Evolutionary conservation across 208 protist species (phyloP).

Genomic region (Tritrichomonas musculus): DNA sequence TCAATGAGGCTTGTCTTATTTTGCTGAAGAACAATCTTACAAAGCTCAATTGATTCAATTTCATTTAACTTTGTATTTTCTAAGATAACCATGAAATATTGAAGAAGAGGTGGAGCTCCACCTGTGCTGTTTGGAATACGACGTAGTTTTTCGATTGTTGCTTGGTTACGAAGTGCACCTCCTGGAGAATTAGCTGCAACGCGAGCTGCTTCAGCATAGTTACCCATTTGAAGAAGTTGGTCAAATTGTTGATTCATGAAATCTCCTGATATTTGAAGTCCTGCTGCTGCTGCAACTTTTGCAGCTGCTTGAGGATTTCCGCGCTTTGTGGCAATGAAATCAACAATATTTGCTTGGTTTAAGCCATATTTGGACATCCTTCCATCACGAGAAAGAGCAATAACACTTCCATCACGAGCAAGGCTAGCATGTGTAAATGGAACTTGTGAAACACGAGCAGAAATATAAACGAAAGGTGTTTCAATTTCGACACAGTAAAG

Average conservation of each 20-base stretch:
- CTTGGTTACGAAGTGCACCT: constrained; percentile 76
- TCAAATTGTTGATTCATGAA: constrained; percentile 74
- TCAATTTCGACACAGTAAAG: background rate
- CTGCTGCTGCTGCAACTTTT: background rate
- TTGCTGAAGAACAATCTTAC: constrained; percentile 77
- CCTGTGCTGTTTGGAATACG: constrained; percentile 54
- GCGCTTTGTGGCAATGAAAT: background rate
- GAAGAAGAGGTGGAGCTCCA: constrained; percentile 40
- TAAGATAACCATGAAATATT: constrained; percentile 36
- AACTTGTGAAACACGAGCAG: background rate
- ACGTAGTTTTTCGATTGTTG: constrained; percentile 88
- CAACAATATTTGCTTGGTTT: background rate
- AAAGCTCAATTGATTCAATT: constrained; percentile 92
- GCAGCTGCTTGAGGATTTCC: background rate
- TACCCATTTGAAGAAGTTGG: constrained; percentile 68
- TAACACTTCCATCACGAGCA: background rate
- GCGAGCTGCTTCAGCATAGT: constrained; percentile 83
- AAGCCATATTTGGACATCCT: background rate
- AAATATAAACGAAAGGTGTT: background rate
- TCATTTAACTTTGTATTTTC: constrained; percentile 63
- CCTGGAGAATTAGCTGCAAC: constrained; percentile 80
- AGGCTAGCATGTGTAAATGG: background rate
- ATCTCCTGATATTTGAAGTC: background rate
- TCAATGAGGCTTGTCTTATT: constrained; percentile 68
- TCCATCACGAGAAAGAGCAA: background rate